Base-by-base conservation (phyloP, 139 green algal genomes). In the Chlamydomonas asymmetrica region DNA sequence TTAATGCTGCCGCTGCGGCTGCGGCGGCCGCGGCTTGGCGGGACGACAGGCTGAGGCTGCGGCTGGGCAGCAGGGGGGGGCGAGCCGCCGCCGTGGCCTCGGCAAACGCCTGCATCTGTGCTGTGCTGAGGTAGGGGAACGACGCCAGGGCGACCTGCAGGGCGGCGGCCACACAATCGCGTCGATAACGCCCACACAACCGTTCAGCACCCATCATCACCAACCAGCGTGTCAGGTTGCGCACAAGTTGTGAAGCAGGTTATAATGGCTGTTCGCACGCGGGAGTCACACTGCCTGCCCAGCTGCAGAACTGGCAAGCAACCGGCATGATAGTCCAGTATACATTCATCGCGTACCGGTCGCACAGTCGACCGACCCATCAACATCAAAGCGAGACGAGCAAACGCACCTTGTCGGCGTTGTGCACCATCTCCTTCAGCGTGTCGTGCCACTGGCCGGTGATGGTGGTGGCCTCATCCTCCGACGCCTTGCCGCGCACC, bases 351-450 rank as follows among this genome's bases (percentile, higher is more conserved):
- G n/a, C n/a, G n/a, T n/a, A n/a, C n/a, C n/a, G n/a, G n/a, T n/a
- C n/a, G n/a, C n/a, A n/a, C n/a, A n/a, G n/a, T n/a, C n/a, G n/a
- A n/a, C n/a, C n/a, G n/a, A n/a, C n/a, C n/a, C n/a, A n/a, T n/a
- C n/a, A n/a, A n/a, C n/a, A n/a, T n/a, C n/a, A n/a, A n/a, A n/a
- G n/a, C n/a, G n/a, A n/a, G n/a, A n/a, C n/a, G n/a, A n/a, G n/a
- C n/a, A n/a, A n/a, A 23, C 68, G 16, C 37, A 75, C 68, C 68
- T 76, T 76, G 56, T 76, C 38, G 40, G 69, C 69, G n/a, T 76
- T 56, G 22, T 38, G 23, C 27, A 62, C 39, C 54, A 76, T 18
- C 54, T 67, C 27, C 54, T 57, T 48, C 4, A 76, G 56, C 25
- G 69, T 76, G 9, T 61, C 40, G 6, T 23, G 27, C 69, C 54